A percentile compares a stretch with the other conserved stretches of the same genome.
phyloP scores from a whole-genome alignment of 768 basidiomycete species.

The Psilocybe subaeruginosa region DNA sequence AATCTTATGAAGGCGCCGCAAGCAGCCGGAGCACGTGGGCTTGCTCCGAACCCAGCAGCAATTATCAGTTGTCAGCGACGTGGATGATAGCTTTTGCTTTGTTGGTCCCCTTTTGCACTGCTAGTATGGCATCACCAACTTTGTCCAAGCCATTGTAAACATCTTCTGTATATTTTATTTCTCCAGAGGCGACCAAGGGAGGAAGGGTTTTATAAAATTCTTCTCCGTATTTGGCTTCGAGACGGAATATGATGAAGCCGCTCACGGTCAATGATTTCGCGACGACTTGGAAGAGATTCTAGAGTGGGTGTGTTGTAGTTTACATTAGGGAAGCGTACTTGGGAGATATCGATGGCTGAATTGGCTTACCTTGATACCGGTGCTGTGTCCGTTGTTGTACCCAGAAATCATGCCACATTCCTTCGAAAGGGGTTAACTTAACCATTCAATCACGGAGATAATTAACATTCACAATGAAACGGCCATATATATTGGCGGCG shows the following conservation, averaged over 20 bases:
- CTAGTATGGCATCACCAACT: constrained; percentile 36
- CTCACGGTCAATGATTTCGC: constrained; percentile 41
- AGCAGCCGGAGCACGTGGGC: no score
- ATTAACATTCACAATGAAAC: constrained; percentile 48
- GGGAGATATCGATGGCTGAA: no score
- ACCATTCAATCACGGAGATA: neutral
- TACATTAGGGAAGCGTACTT: no score
- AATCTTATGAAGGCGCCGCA: no score
- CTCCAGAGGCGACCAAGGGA: constrained; percentile 42
- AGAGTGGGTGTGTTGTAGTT: neutral
- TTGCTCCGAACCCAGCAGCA: neutral
- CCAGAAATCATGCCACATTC: constrained; percentile 46
- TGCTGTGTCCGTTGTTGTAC: constrained; percentile 33
- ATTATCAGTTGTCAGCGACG: constrained; percentile 33
- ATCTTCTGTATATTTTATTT: constrained; percentile 52
- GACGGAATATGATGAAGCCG: constrained; percentile 39
- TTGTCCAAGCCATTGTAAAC: constrained; percentile 45
- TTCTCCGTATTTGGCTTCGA: constrained; percentile 36
- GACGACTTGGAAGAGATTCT: constrained; percentile 44
- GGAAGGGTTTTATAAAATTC: constrained; percentile 48
- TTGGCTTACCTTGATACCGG: constrained; percentile 27
- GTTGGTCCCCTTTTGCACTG: constrained; percentile 36
- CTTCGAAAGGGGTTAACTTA: constrained; percentile 18
- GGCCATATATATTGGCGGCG: constrained; percentile 42
- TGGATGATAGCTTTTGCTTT: constrained; percentile 37